Conservation (phyloP, 1,284 basidiomycete genomes). For the Vanrija sp. region DNA sequence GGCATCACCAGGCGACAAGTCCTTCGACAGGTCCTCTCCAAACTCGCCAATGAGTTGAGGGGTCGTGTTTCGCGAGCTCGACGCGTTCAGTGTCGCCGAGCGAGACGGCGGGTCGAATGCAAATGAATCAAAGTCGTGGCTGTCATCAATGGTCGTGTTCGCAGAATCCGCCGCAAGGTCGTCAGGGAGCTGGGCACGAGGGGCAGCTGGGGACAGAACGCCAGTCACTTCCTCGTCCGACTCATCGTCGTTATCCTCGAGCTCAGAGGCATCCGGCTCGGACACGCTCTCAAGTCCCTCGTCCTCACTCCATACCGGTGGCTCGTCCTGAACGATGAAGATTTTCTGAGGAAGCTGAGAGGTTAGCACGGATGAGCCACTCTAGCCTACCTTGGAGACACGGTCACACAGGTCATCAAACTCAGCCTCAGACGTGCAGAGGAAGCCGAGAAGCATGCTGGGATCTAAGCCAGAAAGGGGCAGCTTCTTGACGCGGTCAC, state of each 20-base stretch:
- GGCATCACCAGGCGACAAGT: no score
- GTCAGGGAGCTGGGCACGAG: neutral
- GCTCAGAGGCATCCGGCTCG: constrained; percentile 52
- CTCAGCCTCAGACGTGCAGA: constrained; percentile 74
- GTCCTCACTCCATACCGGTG: constrained; percentile 69
- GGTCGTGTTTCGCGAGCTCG: no score
- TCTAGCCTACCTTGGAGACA: constrained; percentile 59
- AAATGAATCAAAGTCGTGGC: no score
- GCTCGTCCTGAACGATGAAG: constrained; percentile 78
- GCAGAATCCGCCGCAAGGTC: neutral
- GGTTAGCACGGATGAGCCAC: constrained; percentile 24
- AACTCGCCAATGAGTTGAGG: no score
- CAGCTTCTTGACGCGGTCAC: constrained; percentile 90
- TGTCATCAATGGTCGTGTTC: no score
- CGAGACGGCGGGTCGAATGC: no score
- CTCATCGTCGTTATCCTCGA: constrained; percentile 9
- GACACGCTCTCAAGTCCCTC: constrained; percentile 76
- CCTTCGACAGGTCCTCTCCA: no score
- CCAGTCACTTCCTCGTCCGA: neutral
- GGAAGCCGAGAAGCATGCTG: constrained; percentile 92
- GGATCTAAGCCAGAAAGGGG: constrained; percentile 85
- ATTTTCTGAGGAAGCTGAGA: constrained; percentile 66
- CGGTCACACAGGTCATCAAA: constrained; percentile 76
- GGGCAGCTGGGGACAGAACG: neutral
- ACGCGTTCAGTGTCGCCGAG: no score